Base-by-base conservation (phyloP, 352 stramenopile species). In the Pythium guiyangense region DNA sequence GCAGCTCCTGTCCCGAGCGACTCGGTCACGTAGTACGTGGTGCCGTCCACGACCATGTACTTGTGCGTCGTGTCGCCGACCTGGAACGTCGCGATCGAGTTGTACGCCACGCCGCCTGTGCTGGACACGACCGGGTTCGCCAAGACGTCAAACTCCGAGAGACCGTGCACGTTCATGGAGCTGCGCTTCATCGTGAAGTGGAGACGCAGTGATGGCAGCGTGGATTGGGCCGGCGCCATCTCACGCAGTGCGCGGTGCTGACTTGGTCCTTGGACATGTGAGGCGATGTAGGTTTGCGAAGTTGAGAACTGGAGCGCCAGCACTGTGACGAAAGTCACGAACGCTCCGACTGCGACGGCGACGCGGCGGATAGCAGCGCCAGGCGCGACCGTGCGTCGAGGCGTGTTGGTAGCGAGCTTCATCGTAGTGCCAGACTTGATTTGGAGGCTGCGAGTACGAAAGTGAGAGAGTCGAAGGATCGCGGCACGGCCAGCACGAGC, bases 111-210 rank as follows among this genome's bases (percentile, higher is more conserved):
- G 18, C 54, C 62, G 49, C 71, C 59, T 2, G 52, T 26, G 1
- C 62, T 67, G 15, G 37, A 42, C 49, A 73, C 63, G 46, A 76
- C 52, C 0, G 67, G 74, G 15, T 69, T 77, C 11, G 63, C 69
- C 46, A 71, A 70, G 2, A 79, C 59, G 26, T 75, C 45, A 35
- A 79, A 74, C 45, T 71, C 49, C 6, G 53, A 57, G 5, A 69
- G 45, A 15, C 71, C 71, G 31, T 69, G 54, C 1, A 80, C 31
- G 9, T 57, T 54, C 74, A 84, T 79, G 1, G 69, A 67, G 3
- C 18, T n/a, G n/a, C n/a, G n/a, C n/a, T n/a, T n/a, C n/a, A n/a
- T n/a, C n/a, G n/a, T n/a, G n/a, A n/a, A n/a, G 29, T 71, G 70
- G 11, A 84, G 60, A 43, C 64, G 66, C 45, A 84, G 54, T 1